Evolutionary conservation across 2,329 filamentous ascomycete genomes (phyloP).

Genomic region (Harringtonia lauricola): DNA sequence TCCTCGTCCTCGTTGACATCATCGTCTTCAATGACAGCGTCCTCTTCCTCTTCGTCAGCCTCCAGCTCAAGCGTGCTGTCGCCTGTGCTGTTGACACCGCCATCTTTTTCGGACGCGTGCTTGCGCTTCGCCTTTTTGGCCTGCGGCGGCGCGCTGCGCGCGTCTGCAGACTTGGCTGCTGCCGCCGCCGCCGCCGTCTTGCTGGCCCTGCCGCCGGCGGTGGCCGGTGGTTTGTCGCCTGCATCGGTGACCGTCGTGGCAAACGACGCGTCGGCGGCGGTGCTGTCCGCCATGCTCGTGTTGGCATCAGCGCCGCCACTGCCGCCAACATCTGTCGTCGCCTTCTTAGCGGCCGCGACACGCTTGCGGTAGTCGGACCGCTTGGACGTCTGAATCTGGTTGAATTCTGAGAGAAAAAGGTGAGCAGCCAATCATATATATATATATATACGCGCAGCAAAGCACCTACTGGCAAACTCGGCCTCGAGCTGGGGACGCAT

Average conservation of each 20-base stretch:
- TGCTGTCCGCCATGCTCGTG: slow-evolving; percentile 5
- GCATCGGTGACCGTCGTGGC: neutral
- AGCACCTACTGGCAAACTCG: slow-evolving; percentile 62
- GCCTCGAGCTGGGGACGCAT: slow-evolving; percentile 57
- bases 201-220: neutral
- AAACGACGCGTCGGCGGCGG: neutral
- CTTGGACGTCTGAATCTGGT: slow-evolving; percentile 61
- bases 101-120: slow-evolving; percentile 13
- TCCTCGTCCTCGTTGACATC: slow-evolving; percentile 19
- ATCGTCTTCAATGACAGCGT: slow-evolving; percentile 20
- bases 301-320: slow-evolving; percentile 9
- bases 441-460: too few species aligned
- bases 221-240: neutral
- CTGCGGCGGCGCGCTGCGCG: slow-evolving; percentile 15
- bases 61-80: slow-evolving; percentile 12
- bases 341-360: slow-evolving; percentile 52
- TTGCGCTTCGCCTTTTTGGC: slow-evolving; percentile 25
- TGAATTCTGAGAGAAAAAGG: slow-evolving; percentile 45
- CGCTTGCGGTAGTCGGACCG: slow-evolving; percentile 62
- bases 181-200: neutral
- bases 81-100: slow-evolving; percentile 21
- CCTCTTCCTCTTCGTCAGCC: slow-evolving; percentile 24
- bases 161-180: slow-evolving; percentile 8
- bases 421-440: too few species aligned
- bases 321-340: slow-evolving; percentile 14